Conservation (phyloP, 2,329 filamentous ascomycete genomes). For the Penicillium sp. region DNA sequence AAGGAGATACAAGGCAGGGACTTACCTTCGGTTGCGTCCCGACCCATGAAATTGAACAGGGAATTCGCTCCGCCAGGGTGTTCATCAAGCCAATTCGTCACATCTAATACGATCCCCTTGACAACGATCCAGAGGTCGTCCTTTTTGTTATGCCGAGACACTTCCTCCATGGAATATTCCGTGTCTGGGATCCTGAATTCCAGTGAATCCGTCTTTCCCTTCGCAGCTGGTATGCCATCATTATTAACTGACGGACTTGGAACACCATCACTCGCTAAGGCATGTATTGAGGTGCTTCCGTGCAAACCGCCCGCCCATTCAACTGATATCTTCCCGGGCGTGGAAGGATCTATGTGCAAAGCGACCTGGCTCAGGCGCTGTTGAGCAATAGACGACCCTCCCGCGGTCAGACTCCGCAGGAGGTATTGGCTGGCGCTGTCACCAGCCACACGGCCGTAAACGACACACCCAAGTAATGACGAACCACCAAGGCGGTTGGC, state of each 20-base stretch:
- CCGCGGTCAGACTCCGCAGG: conserved; percentile 83
- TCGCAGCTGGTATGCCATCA: too few species aligned
- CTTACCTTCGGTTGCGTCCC: conserved; percentile 80
- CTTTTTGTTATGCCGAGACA: conserved; percentile 98
- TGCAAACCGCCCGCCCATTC: conserved; percentile 74
- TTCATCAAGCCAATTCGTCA: conserved; percentile 96
- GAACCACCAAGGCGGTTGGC: conserved; percentile 98
- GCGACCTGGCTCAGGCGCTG: conserved; percentile 94
- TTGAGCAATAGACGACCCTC: conserved; percentile 62
- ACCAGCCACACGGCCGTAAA: conserved; percentile 96
- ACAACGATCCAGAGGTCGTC: conserved; percentile 97
- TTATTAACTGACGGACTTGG: too few species aligned
- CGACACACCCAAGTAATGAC: conserved; percentile 95
- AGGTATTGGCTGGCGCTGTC: conserved; percentile 93
- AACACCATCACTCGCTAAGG: conserved; percentile 33
- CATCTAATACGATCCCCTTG: conserved; percentile 94
- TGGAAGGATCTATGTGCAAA: conserved; percentile 90
- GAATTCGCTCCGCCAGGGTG: conserved; percentile 96
- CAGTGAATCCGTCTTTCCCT: conserved; percentile 56
- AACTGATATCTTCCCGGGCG: conserved; percentile 87
- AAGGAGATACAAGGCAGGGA: too few species aligned
- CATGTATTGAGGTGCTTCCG: conserved; percentile 24
- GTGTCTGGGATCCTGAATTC: conserved; percentile 85
- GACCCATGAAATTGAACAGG: conserved; percentile 97
- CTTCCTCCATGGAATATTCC: conserved; percentile 89